A percentile compares a stretch with the other conserved stretches of the same genome.
Conservation (phyloP, 2,329 filamentous ascomycete genomes). For the Stagonosporopsis rhizophila region DNA sequence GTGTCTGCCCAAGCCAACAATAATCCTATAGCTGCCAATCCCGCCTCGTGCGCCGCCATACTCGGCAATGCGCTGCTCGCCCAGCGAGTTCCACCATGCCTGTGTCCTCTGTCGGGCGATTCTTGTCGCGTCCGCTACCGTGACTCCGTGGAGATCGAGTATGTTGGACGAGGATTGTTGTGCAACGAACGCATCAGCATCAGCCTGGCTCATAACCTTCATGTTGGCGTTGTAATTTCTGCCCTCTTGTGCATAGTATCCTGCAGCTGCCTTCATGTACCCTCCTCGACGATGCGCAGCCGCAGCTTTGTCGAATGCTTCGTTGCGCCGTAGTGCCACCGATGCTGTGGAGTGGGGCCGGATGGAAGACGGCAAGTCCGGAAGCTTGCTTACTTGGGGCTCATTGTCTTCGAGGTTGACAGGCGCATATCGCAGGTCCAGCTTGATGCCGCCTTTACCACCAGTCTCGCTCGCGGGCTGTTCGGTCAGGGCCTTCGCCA, state of each 20-base stretch:
- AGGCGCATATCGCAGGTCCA: slow-evolving; percentile 57
- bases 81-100: slow-evolving; percentile 78
- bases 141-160: slow-evolving; percentile 85
- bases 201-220: slow-evolving; percentile 65
- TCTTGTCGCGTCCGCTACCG: slow-evolving; percentile 78
- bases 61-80: slow-evolving; percentile 65
- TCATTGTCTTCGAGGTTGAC: slow-evolving; percentile 46
- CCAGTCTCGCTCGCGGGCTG: slow-evolving; percentile 39
- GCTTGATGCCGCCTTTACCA: slow-evolving; percentile 52
- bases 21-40: slow-evolving; percentile 69
- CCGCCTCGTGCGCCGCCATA: slow-evolving; percentile 53
- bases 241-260: slow-evolving; percentile 75
- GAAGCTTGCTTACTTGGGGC: slow-evolving; percentile 37
- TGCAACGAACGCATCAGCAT: slow-evolving; percentile 74
- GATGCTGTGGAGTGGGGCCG: slow-evolving; percentile 50
- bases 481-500: slow-evolving; percentile 62
- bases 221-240: slow-evolving; percentile 68
- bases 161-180: slow-evolving; percentile 70
- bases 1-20: slow-evolving; percentile 83
- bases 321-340: slow-evolving; percentile 56
- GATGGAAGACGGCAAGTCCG: slow-evolving; percentile 37
- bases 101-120: slow-evolving; percentile 74
- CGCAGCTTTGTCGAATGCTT: slow-evolving; percentile 65
- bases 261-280: slow-evolving; percentile 76
- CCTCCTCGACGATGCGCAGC: slow-evolving; percentile 66